Conservation (phyloP, 345 rosid genomes). For the Passiflora organensis region DNA sequence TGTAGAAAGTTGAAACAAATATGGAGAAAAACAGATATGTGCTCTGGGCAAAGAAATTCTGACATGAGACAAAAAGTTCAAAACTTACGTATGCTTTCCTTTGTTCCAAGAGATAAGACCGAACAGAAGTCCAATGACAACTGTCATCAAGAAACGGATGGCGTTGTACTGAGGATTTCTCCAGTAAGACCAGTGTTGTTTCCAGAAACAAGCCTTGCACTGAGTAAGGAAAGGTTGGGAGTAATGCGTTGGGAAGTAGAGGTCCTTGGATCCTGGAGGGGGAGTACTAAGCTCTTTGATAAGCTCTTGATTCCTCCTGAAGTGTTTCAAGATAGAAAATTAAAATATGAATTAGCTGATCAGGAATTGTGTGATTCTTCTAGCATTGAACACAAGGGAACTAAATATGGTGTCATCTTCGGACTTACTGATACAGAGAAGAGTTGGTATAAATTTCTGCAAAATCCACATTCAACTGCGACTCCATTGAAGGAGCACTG, state of each 20-base stretch:
- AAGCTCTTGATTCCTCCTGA: constrained; percentile 26
- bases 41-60: no score
- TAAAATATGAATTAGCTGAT: background rate
- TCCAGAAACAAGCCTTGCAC: constrained; percentile 28
- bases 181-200: constrained; percentile 29
- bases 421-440: constrained; percentile 55
- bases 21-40: no score
- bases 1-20: no score
- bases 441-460: constrained; percentile 63
- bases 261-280: constrained; percentile 19
- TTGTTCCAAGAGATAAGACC: constrained; percentile 28
- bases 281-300: constrained; percentile 25
- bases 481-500: constrained; percentile 55
- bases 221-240: constrained; percentile 19
- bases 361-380: no score
- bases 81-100: constrained; percentile 24
- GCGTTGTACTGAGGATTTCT: constrained; percentile 29
- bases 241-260: constrained; percentile 21
- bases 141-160: constrained; percentile 19
- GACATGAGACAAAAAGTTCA: background rate
- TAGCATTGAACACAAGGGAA: no score
- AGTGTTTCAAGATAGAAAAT: background rate
- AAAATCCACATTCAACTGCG: constrained; percentile 60
- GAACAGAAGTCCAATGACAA: constrained; percentile 15
- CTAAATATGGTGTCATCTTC: background rate